Evolutionary conservation across 768 basidiomycete genomes (phyloP).

Genomic region (Lanmaoa pseudosensibilis): DNA sequence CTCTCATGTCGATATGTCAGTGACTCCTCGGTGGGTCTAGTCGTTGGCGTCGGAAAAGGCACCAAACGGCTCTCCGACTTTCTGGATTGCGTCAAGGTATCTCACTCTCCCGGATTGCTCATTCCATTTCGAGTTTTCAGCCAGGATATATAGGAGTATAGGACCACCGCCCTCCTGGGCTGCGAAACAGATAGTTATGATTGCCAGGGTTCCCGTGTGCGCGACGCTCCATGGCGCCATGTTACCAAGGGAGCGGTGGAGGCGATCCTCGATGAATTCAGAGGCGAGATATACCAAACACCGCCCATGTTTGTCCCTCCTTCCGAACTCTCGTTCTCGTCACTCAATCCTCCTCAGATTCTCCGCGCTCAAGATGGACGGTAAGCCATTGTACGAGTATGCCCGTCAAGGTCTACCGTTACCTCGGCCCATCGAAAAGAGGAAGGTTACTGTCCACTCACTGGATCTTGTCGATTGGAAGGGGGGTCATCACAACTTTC

Average conservation of each 20-base stretch:
- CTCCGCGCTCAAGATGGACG: constrained; percentile 98
- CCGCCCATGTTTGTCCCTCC: constrained; percentile 76
- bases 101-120: not conserved
- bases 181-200: constrained; percentile 96
- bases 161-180: constrained; percentile 86
- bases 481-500: constrained; percentile 70
- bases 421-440: constrained; percentile 89
- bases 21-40: constrained; percentile 40
- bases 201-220: constrained; percentile 80
- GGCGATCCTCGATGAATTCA: constrained; percentile 64
- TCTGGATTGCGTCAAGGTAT: constrained; percentile 86
- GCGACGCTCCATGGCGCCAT: constrained; percentile 77
- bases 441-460: constrained; percentile 78
- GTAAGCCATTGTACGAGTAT: constrained; percentile 92
- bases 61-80: constrained; percentile 86
- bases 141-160: constrained; percentile 69
- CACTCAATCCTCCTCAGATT: constrained; percentile 55
- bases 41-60: constrained; percentile 85
- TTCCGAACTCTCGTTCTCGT: not conserved
- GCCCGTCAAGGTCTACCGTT: constrained; percentile 88
- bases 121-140: constrained; percentile 17
- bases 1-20: not conserved
- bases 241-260: constrained; percentile 79
- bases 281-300: constrained; percentile 84
- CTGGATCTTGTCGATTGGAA: constrained; percentile 80